These are phyloP conservation scores for Fusarium burgessii DNA, from an alignment of 2,329 filamentous ascomycete genomes.

Conservation along the genomic window DNA sequence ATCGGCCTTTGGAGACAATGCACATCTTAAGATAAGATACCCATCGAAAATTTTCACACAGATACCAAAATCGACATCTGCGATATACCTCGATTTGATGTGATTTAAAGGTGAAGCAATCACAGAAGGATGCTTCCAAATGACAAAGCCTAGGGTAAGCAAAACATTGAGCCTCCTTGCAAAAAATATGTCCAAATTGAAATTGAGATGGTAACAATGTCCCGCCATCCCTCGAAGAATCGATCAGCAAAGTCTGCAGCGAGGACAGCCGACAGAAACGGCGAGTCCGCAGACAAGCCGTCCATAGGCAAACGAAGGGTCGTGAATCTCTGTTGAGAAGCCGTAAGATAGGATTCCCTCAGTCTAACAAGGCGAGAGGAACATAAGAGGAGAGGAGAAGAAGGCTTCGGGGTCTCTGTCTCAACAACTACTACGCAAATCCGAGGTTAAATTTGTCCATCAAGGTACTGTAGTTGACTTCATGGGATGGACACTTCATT, in stretches of 20 bases:
- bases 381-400: slow-evolving; percentile 3
- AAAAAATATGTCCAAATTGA: slow-evolving; percentile 35
- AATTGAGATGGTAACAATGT: not conserved
- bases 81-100: slow-evolving; percentile 8
- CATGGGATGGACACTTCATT: slow-evolving; percentile 3
- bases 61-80: not conserved
- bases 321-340: slow-evolving; percentile 23
- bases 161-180: slow-evolving; percentile 43
- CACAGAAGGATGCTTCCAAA: slow-evolving; percentile 30
- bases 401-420: not conserved
- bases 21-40: not conserved
- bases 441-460: slow-evolving; percentile 41
- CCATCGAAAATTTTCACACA: not conserved
- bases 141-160: slow-evolving; percentile 41
- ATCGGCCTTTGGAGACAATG: not conserved
- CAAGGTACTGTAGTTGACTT: slow-evolving; percentile 44
- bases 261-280: slow-evolving; percentile 37
- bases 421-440: not conserved
- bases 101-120: not conserved
- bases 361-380: slow-evolving; percentile 3
- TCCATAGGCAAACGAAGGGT: slow-evolving; percentile 43
- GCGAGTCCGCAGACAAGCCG: slow-evolving; percentile 42
- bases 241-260: slow-evolving; percentile 38
- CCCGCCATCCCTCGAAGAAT: not conserved
- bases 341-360: not conserved